phyloP scores from a whole-genome alignment of 1,284 basidiomycete species.

The Cutaneotrichosporon sp. region DNA sequence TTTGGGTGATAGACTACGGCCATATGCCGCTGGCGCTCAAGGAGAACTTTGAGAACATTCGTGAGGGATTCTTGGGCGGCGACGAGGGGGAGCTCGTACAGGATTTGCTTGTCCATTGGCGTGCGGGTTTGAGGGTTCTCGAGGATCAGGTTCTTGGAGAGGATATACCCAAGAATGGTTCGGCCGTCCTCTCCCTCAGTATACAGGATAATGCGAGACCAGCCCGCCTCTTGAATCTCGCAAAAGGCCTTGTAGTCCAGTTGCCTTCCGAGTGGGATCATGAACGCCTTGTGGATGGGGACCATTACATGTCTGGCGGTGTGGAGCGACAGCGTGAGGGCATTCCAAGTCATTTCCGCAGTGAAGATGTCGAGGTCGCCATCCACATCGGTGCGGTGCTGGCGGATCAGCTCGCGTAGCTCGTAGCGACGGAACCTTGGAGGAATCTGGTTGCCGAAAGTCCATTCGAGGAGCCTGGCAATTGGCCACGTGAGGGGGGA shows the following conservation, averaged over 20 bases:
- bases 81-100: slow-evolving; percentile 82
- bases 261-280: slow-evolving; percentile 75
- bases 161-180: slow-evolving; percentile 69
- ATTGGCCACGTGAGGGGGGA: slow-evolving; percentile 76
- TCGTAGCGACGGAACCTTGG: slow-evolving; percentile 54
- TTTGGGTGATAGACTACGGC: slow-evolving; percentile 70
- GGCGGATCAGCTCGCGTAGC: slow-evolving; percentile 71
- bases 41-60: slow-evolving; percentile 83
- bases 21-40: slow-evolving; percentile 87
- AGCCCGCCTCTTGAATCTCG: slow-evolving; percentile 71
- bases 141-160: slow-evolving; percentile 81
- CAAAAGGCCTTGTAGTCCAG: slow-evolving; percentile 75
- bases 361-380: slow-evolving; percentile 72
- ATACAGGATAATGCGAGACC: slow-evolving; percentile 65
- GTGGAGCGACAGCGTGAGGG: slow-evolving; percentile 70
- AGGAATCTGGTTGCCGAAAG: slow-evolving; percentile 67
- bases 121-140: slow-evolving; percentile 83
- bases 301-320: slow-evolving; percentile 73
- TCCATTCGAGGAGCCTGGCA: slow-evolving; percentile 74
- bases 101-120: slow-evolving; percentile 71
- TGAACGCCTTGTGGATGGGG: slow-evolving; percentile 65
- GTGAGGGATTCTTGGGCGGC: slow-evolving; percentile 81
- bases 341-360: slow-evolving; percentile 71
- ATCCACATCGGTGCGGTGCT: slow-evolving; percentile 60
- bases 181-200: slow-evolving; percentile 65